Conservation (phyloP, 2,329 filamentous ascomycete genomes). For the Stachybotrys chlorohalonatus region DNA sequence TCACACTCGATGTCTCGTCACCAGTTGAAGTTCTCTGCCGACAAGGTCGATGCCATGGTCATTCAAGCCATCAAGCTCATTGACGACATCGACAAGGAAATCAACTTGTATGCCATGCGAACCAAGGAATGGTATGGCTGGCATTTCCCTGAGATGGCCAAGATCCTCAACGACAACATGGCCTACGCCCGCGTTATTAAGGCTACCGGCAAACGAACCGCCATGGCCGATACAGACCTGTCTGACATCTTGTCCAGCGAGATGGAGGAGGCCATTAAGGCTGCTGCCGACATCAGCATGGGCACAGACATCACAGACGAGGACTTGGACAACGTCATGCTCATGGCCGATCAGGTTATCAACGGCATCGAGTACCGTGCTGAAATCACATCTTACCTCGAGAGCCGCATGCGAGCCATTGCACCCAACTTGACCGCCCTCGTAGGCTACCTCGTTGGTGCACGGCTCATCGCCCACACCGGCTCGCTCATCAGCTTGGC, state of each 20-base stretch:
- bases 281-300: conserved; percentile 94
- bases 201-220: conserved; percentile 80
- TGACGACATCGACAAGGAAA: conserved; percentile 95
- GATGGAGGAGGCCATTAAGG: conserved; percentile 84
- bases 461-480: conserved; percentile 87
- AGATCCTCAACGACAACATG: conserved; percentile 94
- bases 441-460: conserved; percentile 87
- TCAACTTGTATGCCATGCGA: conserved; percentile 98
- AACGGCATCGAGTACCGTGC: conserved; percentile 83
- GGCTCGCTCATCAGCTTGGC: conserved; percentile 91
- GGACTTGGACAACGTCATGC: conserved; percentile 87
- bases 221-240: conserved; percentile 67
- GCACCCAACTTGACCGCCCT: conserved; percentile 92
- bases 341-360: conserved; percentile 88
- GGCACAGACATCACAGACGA: conserved; percentile 92
- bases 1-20: conserved; percentile 94
- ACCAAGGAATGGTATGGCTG: conserved; percentile 99
- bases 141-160: conserved; percentile 98
- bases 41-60: conserved; percentile 99
- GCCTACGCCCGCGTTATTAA: conserved; percentile 86
- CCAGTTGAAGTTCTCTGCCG: conserved; percentile 96
- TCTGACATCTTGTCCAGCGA: conserved; percentile 91
- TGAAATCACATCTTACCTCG: conserved; percentile 81
- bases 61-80: conserved; percentile 91
- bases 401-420: conserved; percentile 91